Conservation (phyloP, 176 grass and related monocot species). For the Carex cristatella region DNA sequence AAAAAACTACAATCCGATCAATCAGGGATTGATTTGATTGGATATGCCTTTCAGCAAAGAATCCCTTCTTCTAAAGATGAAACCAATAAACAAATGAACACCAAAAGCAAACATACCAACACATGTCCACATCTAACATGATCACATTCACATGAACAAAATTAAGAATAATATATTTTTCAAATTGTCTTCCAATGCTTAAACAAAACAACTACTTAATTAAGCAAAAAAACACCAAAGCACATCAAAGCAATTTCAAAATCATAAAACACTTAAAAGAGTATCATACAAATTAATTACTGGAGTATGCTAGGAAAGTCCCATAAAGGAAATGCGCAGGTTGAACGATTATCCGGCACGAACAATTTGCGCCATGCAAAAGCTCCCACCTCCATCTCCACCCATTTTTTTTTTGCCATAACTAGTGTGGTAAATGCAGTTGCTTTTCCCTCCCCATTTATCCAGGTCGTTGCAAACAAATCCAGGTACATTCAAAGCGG, state of each 20-base stretch:
- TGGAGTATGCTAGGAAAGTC: background rate
- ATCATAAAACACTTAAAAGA: background rate
- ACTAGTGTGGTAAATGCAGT: conserved; percentile 32
- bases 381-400: background rate
- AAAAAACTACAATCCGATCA: background rate
- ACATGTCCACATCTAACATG: no score
- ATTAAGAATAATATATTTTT: background rate
- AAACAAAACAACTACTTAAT: background rate
- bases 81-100: background rate
- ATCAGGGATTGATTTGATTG: background rate
- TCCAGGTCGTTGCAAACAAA: conserved; percentile 34
- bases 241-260: background rate
- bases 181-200: background rate
- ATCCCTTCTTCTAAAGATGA: background rate
- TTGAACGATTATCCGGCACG: background rate
- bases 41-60: background rate
- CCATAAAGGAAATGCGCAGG: background rate
- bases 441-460: conserved; percentile 59
- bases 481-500: conserved; percentile 14
- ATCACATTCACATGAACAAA: background rate
- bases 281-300: background rate
- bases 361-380: background rate
- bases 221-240: background rate
- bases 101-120: background rate
- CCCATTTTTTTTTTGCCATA: background rate